Evolutionary conservation across 352 stramenopile genomes (phyloP), one percentile per base, ranked within the genome.

Genomic region (Pythium guiyangense): DNA sequence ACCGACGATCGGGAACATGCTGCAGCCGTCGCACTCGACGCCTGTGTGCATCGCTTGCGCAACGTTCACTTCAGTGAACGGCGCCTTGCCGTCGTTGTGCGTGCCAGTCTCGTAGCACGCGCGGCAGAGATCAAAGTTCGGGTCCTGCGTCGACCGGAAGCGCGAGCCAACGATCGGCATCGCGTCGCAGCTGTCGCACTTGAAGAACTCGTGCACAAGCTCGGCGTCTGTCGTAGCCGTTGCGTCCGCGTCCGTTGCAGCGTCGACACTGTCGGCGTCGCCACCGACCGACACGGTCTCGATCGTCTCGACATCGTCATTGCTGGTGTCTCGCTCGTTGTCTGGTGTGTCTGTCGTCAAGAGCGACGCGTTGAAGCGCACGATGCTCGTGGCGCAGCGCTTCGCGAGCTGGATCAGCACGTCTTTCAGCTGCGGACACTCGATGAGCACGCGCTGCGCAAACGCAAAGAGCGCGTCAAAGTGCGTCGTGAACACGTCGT

Each of bases 11-110:
- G 80, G 79, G 2, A 29, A 54, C 70, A 78, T 76, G 22, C 83
- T 59, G 56, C 84, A 88, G 20, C 78, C 73, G 48, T 86, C 63
- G n/a, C 78, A 88, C 18, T 72, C 54, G 3, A 88, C 49, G 10
- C 55, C 64, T 8, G 72, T 49, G 46, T 88, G 78, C 17, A 78
- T 49, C 2, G 60, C 17, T 20, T 47, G 47, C 35, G 31, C 14
- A 9, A n/a, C 11, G 17, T 11, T 62, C 25, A 70, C 60, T 18
- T 57, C 63, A 3, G 25, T 15, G 22, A 60, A 60, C 3, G 45
- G 35, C 17, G 50, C 31, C 6, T 39, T 58, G 9, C 62, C 60
- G 26, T 66, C 55, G 18, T 60, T 40, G 43, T 64, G 39, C 34
- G 42, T 49, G 25, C 62, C 60, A 2, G 56, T 45, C 6, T 17